These are phyloP conservation scores for Yarrowia alimentaria DNA, from an alignment of 805 yeast genomes.

Conservation along the genomic window DNA sequence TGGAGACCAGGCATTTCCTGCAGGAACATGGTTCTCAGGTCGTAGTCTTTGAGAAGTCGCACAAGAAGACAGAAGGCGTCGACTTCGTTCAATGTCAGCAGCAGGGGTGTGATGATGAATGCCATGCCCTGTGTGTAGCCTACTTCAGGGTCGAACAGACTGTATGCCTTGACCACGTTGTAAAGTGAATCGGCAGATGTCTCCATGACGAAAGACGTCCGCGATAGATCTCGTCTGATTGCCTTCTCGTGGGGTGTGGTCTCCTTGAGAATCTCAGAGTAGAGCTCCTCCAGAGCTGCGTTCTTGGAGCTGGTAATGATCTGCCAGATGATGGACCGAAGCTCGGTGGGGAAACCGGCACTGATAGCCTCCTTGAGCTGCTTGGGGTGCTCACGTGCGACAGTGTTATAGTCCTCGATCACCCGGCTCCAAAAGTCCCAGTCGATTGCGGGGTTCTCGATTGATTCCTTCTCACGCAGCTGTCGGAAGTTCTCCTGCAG, in stretches of 20 bases:
- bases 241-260: conserved; percentile 66
- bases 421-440: conserved; percentile 80
- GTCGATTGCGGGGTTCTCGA: conserved; percentile 32
- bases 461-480: conserved; percentile 8
- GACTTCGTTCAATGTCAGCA: conserved; percentile 74
- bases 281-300: conserved; percentile 57
- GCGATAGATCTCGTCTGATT: conserved; percentile 75
- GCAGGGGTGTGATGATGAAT: conserved; percentile 79
- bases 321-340: conserved; percentile 93
- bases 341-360: conserved; percentile 77
- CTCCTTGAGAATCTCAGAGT: conserved; percentile 48
- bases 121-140: conserved; percentile 99
- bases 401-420: conserved; percentile 69
- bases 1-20: conserved; percentile 95
- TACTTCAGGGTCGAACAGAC: conserved; percentile 83
- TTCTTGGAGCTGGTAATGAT: conserved; percentile 77
- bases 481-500: conserved; percentile 23
- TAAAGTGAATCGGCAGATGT: conserved; percentile 58
- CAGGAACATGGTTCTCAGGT: conserved; percentile 70
- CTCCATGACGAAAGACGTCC: conserved; percentile 78
- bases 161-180: conserved; percentile 78
- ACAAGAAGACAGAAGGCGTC: conserved; percentile 83
- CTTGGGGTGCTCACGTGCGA: conserved; percentile 61
- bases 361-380: conserved; percentile 61
- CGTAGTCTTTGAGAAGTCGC: conserved; percentile 79